These are phyloP conservation scores for Debaryomyces fabryi DNA, from an alignment of 1,139 yeast genomes.

Conservation along the genomic window DNA sequence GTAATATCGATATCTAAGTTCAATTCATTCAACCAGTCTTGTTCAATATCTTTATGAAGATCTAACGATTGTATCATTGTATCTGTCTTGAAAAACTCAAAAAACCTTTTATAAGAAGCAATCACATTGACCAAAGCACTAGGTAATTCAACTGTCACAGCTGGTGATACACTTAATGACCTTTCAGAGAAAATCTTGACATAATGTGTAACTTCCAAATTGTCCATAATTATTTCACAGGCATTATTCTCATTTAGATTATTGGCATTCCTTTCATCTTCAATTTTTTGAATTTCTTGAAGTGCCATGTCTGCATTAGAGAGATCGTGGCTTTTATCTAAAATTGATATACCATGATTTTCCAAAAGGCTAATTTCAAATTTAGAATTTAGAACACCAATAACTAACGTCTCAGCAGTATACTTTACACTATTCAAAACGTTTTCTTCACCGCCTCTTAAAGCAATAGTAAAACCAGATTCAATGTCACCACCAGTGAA, in stretches of 20 bases:
- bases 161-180: conserved; percentile 72
- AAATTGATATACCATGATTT: conserved; percentile 64
- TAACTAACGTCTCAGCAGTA: conserved; percentile 78
- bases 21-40: conserved; percentile 29
- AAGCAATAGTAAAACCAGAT: conserved; percentile 78
- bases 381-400: conserved; percentile 73
- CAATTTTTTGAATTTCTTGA: conserved; percentile 13
- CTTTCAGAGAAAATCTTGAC: conserved; percentile 53
- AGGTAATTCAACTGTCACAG: conserved; percentile 70
- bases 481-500: conserved; percentile 76
- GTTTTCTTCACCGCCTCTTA: conserved; percentile 75
- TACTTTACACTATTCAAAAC: conserved; percentile 69
- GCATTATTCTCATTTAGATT: conserved; percentile 7
- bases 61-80: conserved; percentile 25
- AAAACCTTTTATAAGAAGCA: conserved; percentile 51
- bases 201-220: conserved; percentile 46
- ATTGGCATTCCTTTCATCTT: conserved; percentile 13
- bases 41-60: conserved; percentile 24
- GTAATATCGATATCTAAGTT: conserved; percentile 29
- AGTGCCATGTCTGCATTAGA: conserved; percentile 9
- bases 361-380: conserved; percentile 81
- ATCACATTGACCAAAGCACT: conserved; percentile 58
- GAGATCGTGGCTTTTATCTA: conserved; percentile 18
- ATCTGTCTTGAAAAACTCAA: conserved; percentile 31
- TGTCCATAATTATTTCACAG: conserved; percentile 27